These are phyloP conservation scores for Saussurea involucrata DNA, from an alignment of 129 eudicot genomes.

Conservation along the genomic window DNA sequence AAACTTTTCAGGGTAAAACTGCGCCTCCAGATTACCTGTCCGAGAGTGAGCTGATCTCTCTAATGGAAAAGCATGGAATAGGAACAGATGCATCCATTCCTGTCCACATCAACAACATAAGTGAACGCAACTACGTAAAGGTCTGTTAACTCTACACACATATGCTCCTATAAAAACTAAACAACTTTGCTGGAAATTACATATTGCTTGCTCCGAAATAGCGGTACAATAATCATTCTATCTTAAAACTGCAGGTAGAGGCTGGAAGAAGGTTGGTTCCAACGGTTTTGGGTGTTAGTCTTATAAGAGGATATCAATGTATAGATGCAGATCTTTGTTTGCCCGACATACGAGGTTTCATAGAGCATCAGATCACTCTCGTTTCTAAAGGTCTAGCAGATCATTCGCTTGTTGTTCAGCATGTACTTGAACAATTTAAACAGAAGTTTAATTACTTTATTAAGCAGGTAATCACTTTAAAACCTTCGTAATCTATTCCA, in stretches of 20 bases:
- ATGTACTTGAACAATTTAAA: slow-evolving; percentile 75
- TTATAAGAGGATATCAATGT: slow-evolving; percentile 87
- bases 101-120: slow-evolving; percentile 90
- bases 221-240: not conserved
- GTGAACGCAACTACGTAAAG: slow-evolving; percentile 96
- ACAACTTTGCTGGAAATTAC: not conserved
- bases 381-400: slow-evolving; percentile 92
- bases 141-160: slow-evolving; percentile 30
- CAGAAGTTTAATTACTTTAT: slow-evolving; percentile 73
- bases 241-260: slow-evolving; percentile 59
- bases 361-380: slow-evolving; percentile 84
- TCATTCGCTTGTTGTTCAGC: slow-evolving; percentile 71
- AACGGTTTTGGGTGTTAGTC: slow-evolving; percentile 75
- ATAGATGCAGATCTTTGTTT: slow-evolving; percentile 93
- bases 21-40: slow-evolving; percentile 85
- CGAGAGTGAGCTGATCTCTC: slow-evolving; percentile 87
- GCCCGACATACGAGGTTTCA: slow-evolving; percentile 90
- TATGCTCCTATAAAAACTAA: not conserved
- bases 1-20: slow-evolving; percentile 63
- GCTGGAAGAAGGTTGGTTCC: slow-evolving; percentile 89
- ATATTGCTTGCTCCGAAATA: not conserved
- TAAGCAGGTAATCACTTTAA: slow-evolving; percentile 51
- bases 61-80: slow-evolving; percentile 93
- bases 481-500: not conserved
- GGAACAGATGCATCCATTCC: slow-evolving; percentile 98